Evolutionary conservation across 768 basidiomycete genomes (phyloP).

Genomic region (Mycena floridula): DNA sequence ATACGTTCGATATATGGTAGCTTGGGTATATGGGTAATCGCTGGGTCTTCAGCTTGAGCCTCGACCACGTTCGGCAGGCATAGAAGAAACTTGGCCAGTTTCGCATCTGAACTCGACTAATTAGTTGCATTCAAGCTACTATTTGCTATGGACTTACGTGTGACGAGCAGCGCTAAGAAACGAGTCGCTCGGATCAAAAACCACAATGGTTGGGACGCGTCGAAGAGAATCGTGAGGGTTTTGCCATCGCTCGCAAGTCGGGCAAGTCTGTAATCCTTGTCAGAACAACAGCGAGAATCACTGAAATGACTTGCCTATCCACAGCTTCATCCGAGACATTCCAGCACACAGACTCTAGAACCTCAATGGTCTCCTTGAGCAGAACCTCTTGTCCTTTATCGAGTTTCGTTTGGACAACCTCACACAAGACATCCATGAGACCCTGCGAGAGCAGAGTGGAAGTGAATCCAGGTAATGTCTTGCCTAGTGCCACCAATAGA

Average conservation of each 20-base stretch:
- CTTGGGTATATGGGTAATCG: no score
- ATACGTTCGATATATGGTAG: conserved; percentile 43
- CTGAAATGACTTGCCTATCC: conserved; percentile 23
- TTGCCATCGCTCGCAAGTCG: conserved; percentile 31
- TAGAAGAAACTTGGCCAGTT: no score
- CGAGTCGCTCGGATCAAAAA: conserved; percentile 42
- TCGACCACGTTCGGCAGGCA: no score
- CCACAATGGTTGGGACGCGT: conserved; percentile 43
- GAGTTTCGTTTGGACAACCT: not conserved
- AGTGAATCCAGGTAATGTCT: conserved; percentile 44
- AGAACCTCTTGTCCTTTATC: not conserved
- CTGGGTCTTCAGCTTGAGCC: no score
- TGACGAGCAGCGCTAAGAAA: conserved; percentile 48
- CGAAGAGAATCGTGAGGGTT: conserved; percentile 42
- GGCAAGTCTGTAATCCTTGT: conserved; percentile 30
- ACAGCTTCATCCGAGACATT: conserved; percentile 36
- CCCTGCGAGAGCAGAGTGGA: conserved; percentile 26
- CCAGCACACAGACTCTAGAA: conserved; percentile 53
- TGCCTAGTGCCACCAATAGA: conserved; percentile 40
- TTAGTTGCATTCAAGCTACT: no score
- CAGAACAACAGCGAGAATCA: no score
- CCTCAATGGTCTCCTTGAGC: not conserved
- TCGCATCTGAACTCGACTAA: no score
- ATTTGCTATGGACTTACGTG: no score
- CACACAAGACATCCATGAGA: not conserved